Conservation (phyloP, 2,329 filamentous ascomycete genomes). For the Arthroderma sp. region DNA sequence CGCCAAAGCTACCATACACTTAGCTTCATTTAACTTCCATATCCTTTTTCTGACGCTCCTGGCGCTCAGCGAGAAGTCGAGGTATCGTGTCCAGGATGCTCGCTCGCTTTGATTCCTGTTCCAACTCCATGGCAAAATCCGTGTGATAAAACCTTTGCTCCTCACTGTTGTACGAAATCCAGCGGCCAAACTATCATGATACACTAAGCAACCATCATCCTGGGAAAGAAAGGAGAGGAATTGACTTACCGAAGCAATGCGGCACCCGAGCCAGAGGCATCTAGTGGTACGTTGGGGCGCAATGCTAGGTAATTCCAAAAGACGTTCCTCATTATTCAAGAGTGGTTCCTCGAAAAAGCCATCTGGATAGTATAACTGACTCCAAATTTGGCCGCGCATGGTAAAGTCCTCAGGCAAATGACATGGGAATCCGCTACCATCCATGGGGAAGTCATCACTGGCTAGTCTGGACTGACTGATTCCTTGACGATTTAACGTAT, state of each 20-base stretch:
- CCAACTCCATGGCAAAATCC: conserved; percentile 14
- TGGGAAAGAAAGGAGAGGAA: background rate
- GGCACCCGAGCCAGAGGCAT: conserved; percentile 37
- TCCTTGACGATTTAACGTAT: conserved; percentile 34
- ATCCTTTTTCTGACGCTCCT: no score
- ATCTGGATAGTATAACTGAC: conserved; percentile 34
- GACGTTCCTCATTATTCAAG: conserved; percentile 42
- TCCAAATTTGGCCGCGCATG: conserved; percentile 44
- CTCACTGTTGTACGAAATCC: conserved; percentile 25
- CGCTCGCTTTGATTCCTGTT: background rate
- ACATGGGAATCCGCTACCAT: conserved; percentile 25
- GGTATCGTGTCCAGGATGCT: background rate
- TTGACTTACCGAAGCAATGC: conserved; percentile 30
- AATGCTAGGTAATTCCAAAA: conserved; percentile 38
- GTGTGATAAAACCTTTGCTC: conserved; percentile 22
- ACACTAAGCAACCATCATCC: background rate
- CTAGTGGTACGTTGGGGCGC: conserved; percentile 37
- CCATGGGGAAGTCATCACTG: conserved; percentile 28
- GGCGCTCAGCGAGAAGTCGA: no score
- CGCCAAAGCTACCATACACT: no score
- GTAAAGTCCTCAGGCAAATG: conserved; percentile 48
- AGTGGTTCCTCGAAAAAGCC: conserved; percentile 38
- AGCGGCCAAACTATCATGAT: conserved; percentile 22
- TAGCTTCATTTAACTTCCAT: no score
- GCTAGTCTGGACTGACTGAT: conserved; percentile 24